phyloP scores from a whole-genome alignment of 169 alveolate genomes.

The Eimeria acervulina region DNA sequence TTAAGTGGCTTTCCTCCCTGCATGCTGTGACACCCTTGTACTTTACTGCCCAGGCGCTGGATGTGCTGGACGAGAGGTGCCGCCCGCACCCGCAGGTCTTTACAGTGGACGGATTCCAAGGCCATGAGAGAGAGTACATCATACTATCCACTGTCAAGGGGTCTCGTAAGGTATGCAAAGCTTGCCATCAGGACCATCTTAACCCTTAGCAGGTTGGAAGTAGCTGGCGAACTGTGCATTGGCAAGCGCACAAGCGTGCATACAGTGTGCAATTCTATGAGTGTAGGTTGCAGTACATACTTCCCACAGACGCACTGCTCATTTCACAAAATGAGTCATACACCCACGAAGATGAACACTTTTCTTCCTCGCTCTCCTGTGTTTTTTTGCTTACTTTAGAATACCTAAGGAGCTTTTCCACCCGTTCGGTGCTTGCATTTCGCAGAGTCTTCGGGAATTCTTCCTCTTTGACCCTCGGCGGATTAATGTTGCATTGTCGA shows the following conservation, averaged over 20 bases:
- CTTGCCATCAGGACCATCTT: neutral
- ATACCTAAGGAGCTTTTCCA: neutral
- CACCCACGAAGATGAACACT: neutral
- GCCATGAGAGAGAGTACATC: constrained; percentile 71
- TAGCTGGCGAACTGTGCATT: neutral
- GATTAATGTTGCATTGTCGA: constrained; percentile 71
- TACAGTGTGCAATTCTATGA: neutral
- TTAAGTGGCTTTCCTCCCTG: neutral
- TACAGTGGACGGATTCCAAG: constrained; percentile 74
- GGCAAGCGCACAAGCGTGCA: neutral
- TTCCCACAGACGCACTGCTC: neutral
- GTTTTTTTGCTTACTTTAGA: neutral
- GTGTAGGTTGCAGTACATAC: neutral
- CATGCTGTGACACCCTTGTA: neutral
- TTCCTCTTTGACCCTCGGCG: constrained; percentile 71
- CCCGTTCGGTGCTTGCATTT: neutral
- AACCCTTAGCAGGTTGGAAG: neutral
- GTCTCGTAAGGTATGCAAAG: constrained; percentile 19
- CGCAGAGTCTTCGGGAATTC: constrained; percentile 44
- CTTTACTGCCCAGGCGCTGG: constrained; percentile 33
- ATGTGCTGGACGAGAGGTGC: constrained; percentile 76
- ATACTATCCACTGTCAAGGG: constrained; percentile 62
- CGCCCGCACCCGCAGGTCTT: constrained; percentile 79
- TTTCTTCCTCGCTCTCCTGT: neutral
- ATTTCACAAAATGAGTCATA: neutral